These are phyloP conservation scores for Drechslera avenae DNA, from an alignment of 2,329 filamentous ascomycete species.

Conservation along the genomic window DNA sequence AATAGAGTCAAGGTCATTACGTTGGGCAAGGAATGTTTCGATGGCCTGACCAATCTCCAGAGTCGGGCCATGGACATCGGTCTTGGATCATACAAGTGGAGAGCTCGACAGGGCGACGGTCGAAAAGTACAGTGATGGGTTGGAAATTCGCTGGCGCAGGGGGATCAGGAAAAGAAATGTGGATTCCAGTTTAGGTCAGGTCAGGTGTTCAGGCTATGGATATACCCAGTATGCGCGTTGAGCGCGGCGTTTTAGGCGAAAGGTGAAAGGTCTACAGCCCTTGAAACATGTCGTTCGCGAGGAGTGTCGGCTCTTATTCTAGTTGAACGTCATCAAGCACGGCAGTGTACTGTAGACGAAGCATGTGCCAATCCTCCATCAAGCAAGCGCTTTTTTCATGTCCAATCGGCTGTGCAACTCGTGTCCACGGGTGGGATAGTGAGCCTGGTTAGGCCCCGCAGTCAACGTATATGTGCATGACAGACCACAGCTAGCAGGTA, in stretches of 20 bases:
- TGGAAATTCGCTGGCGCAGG: not conserved
- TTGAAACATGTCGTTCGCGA: not conserved
- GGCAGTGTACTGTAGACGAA: slow-evolving; percentile 3
- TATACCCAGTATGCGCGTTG: slow-evolving; percentile 13
- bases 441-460: slow-evolving; percentile 12
- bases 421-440: not conserved
- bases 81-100: slow-evolving; percentile 17
- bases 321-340: slow-evolving; percentile 12
- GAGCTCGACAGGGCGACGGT: slow-evolving; percentile 15
- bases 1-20: slow-evolving; percentile 74
- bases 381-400: slow-evolving; percentile 9
- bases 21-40: slow-evolving; percentile 68
- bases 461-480: slow-evolving; percentile 15
- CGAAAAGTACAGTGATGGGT: slow-evolving; percentile 21
- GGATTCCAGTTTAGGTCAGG: not conserved
- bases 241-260: slow-evolving; percentile 10
- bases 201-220: slow-evolving; percentile 5
- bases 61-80: slow-evolving; percentile 17
- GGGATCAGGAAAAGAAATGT: not conserved
- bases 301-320: not conserved
- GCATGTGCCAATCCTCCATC: slow-evolving; percentile 3
- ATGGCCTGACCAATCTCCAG: slow-evolving; percentile 36
- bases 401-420: slow-evolving; percentile 14
- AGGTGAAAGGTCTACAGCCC: not conserved
- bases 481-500: slow-evolving; percentile 7